Evolutionary conservation across 129 eudicot species (phyloP).

Genomic region (Dittrichia graveolens): DNA sequence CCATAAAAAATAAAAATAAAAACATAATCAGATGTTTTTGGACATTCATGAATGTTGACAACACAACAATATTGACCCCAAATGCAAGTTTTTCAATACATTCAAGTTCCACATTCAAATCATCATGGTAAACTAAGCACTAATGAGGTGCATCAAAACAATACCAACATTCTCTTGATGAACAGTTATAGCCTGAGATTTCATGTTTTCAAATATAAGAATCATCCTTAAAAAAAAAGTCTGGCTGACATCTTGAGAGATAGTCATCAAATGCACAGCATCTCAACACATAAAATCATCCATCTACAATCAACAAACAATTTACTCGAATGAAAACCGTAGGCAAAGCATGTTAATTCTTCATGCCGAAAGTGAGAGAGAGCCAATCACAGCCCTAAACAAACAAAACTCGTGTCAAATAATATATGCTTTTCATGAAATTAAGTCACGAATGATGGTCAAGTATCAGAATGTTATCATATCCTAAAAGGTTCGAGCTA

Average conservation of each 20-base stretch:
- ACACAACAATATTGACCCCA: not conserved
- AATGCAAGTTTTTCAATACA: not conserved
- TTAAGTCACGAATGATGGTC: conserved; percentile 4
- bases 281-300: conserved; percentile 58
- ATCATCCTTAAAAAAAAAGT: conserved; percentile 26
- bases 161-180: too few relatives aligned
- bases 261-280: conserved; percentile 41
- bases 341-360: conserved; percentile 38
- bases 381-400: conserved; percentile 82
- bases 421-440: conserved; percentile 16
- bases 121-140: too few relatives aligned
- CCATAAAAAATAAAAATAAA: too few relatives aligned
- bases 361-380: conserved; percentile 39
- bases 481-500: conserved; percentile 24
- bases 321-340: conserved; percentile 33
- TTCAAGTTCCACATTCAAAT: not conserved
- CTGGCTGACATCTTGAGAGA: conserved; percentile 38
- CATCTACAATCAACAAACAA: conserved; percentile 77
- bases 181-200: not conserved
- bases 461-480: conserved; percentile 15
- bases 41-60: not conserved
- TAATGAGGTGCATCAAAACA: too few relatives aligned
- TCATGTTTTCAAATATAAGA: conserved; percentile 3
- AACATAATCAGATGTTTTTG: not conserved
- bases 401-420: conserved; percentile 52